Percentiles rank a stretch among this genome's conserved stretches.
Conservation (phyloP, 768 basidiomycete species). For the Austroboletus festivus region DNA sequence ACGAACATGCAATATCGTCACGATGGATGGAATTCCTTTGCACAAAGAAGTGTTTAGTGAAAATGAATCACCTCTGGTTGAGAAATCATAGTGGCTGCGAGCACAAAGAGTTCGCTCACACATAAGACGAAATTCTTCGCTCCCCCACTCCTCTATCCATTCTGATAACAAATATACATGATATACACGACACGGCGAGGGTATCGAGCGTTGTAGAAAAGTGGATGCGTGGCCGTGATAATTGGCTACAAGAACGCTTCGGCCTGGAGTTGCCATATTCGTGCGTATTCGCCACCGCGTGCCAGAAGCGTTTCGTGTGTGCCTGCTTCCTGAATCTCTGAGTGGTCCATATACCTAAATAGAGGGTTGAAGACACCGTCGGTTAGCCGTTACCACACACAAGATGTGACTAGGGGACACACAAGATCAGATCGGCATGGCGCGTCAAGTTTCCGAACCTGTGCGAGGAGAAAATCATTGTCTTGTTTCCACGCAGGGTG, state of each 20-base stretch:
- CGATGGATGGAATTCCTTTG: too few species aligned
- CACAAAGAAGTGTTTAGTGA: too few species aligned
- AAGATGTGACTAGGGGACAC: conserved; percentile 14
- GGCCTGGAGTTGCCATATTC: conserved; percentile 72
- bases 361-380: neutral
- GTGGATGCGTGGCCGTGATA: too few species aligned
- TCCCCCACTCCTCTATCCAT: too few species aligned
- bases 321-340: conserved; percentile 58
- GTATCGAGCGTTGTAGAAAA: too few species aligned
- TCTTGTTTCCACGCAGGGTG: conserved; percentile 66
- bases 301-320: conserved; percentile 60
- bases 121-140: too few species aligned
- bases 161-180: too few species aligned
- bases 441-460: conserved; percentile 63
- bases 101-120: too few species aligned
- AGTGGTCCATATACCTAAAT: conserved; percentile 65
- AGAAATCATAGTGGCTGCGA: too few species aligned
- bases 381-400: neutral
- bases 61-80: too few species aligned
- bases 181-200: too few species aligned
- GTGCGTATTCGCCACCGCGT: conserved; percentile 62
- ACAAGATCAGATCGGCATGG: conserved; percentile 70
- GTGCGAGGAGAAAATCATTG: conserved; percentile 78
- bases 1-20: too few species aligned
- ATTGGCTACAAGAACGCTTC: conserved; percentile 61